A percentile compares a stretch with the other conserved stretches of the same genome.
Evolutionary conservation across 306 rosid species (phyloP).

Genomic region (Pueraria montana): DNA sequence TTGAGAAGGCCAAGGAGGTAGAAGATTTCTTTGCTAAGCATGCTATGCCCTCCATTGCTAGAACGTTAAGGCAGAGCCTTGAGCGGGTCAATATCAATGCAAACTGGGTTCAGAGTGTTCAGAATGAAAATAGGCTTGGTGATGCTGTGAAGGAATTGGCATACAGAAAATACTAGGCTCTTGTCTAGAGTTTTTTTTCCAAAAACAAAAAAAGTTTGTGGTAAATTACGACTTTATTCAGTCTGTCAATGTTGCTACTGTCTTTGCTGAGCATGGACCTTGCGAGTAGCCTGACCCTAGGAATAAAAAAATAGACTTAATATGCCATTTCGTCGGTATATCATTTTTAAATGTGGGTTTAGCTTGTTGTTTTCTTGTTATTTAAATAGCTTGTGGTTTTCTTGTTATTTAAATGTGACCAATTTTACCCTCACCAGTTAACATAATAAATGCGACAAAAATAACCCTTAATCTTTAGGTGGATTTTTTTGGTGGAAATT

Average conservation of each 20-base stretch:
- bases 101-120: slow-evolving; percentile 75
- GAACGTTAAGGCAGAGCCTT: slow-evolving; percentile 94
- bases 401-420: not conserved
- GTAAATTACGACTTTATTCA: not conserved
- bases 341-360: too few relatives aligned
- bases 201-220: too few relatives aligned
- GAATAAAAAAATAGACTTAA: not conserved
- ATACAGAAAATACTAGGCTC: slow-evolving; percentile 50
- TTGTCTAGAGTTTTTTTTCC: not conserved
- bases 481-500: too few relatives aligned
- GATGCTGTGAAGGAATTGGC: slow-evolving; percentile 68
- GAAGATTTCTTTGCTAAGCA: slow-evolving; percentile 82
- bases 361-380: too few relatives aligned
- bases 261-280: too few relatives aligned
- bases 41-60: slow-evolving; percentile 59
- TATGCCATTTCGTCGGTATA: too few relatives aligned
- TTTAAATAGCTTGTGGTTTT: not conserved
- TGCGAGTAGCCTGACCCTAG: slow-evolving; percentile 1
- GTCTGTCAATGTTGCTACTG: too few relatives aligned
- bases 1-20: slow-evolving; percentile 81
- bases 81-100: slow-evolving; percentile 80
- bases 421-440: not conserved
- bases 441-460: not conserved
- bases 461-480: too few relatives aligned
- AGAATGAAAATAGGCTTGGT: slow-evolving; percentile 62